Conservation (phyloP, 2,329 filamentous ascomycete species). For the Colletotrichum magnum region DNA sequence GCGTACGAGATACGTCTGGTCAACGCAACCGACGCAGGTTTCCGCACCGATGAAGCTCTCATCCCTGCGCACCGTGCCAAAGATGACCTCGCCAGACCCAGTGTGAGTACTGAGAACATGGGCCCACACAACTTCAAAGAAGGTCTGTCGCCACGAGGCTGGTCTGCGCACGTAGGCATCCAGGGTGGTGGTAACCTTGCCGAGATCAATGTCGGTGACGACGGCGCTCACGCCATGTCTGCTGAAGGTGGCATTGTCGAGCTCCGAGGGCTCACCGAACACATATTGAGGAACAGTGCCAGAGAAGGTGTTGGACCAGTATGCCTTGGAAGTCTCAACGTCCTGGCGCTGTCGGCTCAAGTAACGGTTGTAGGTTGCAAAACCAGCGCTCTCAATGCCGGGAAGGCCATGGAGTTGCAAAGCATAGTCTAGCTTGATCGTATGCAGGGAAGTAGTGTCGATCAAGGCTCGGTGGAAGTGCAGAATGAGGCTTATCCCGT, state of each 20-base stretch:
- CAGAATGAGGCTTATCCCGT: neutral
- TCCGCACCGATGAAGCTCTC: conserved; percentile 16
- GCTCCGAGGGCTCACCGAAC: too few relatives aligned
- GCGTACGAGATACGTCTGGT: conserved; percentile 18
- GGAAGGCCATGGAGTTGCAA: conserved; percentile 3
- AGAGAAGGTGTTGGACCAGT: too few relatives aligned
- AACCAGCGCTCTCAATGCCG: neutral
- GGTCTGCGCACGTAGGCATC: too few relatives aligned
- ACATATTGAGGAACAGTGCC: too few relatives aligned
- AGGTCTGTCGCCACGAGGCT: neutral
- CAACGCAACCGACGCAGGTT: conserved; percentile 5
- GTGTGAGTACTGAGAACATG: conserved; percentile 10
- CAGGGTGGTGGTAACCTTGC: too few relatives aligned
- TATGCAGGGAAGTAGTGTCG: conserved; percentile 14
- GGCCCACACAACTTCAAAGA: conserved; percentile 20
- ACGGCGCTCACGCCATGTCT: too few relatives aligned
- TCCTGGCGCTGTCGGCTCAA: neutral
- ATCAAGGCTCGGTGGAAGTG: conserved; percentile 16
- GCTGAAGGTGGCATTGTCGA: too few relatives aligned
- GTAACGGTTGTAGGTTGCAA: conserved; percentile 1
- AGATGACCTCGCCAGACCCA: neutral
- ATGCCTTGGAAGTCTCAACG: too few relatives aligned
- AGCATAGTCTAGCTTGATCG: conserved; percentile 13
- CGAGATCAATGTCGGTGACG: too few relatives aligned
- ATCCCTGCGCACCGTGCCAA: conserved; percentile 13